Evolutionary conservation across 1,284 basidiomycete species (phyloP).

Genomic region (Cutaneotrichosporon sp.): DNA sequence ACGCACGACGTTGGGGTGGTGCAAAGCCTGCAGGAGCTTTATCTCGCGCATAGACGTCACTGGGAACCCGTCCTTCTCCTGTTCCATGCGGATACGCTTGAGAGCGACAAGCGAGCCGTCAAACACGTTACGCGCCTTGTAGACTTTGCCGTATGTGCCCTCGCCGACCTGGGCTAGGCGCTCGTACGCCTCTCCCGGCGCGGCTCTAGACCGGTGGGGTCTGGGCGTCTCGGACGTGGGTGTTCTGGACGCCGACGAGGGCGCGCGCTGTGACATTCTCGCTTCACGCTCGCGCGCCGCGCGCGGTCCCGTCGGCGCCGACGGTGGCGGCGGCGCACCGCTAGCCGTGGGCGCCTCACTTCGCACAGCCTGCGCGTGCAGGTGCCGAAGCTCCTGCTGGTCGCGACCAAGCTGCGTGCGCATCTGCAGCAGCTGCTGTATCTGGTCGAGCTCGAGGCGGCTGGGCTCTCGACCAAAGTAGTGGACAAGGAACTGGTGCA

Average conservation of each 20-base stretch:
- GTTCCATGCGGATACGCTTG: constrained; percentile 97
- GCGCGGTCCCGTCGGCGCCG: not conserved
- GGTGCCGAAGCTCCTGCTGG: constrained; percentile 20
- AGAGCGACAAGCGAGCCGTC: constrained; percentile 77
- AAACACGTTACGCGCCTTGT: constrained; percentile 83
- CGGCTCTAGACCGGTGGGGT: not conserved
- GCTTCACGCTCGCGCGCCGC: not conserved
- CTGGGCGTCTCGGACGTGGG: not conserved
- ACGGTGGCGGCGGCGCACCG: not conserved
- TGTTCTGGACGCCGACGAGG: too few species aligned
- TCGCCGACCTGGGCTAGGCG: constrained; percentile 94
- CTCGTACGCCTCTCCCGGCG: constrained; percentile 60
- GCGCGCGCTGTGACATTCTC: too few species aligned
- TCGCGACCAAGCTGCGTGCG: constrained; percentile 20
- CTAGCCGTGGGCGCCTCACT: not conserved
- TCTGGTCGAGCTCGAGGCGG: constrained; percentile 28
- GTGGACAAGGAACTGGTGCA: constrained; percentile 32
- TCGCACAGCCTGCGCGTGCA: constrained; percentile 15
- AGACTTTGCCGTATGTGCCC: constrained; percentile 98
- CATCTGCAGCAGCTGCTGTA: constrained; percentile 26
- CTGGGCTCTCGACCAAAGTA: constrained; percentile 36
- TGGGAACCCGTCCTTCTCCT: constrained; percentile 95
- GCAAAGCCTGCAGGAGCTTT: constrained; percentile 86
- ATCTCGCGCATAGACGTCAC: constrained; percentile 99
- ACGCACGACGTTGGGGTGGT: constrained; percentile 82